Conservation (phyloP, 768 basidiomycete genomes). For the Pluteus cervinus region DNA sequence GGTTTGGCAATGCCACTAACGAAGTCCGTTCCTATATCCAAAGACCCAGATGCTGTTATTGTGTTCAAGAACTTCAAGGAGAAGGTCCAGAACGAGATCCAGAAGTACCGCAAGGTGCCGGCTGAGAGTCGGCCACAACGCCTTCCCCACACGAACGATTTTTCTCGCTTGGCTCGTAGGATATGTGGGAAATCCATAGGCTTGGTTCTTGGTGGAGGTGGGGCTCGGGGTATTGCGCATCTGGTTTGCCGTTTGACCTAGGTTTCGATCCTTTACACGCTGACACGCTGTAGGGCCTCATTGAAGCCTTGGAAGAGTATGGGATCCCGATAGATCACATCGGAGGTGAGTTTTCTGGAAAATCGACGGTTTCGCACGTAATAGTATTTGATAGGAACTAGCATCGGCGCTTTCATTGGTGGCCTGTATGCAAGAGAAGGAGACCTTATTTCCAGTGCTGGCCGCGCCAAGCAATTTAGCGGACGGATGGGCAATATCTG, state of each 20-base stretch:
- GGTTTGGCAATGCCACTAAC: constrained; percentile 63
- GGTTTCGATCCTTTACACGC: constrained; percentile 3
- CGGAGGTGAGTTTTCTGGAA: constrained; percentile 43
- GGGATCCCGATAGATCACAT: constrained; percentile 94
- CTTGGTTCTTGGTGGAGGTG: constrained; percentile 94
- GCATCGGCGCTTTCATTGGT: constrained; percentile 89
- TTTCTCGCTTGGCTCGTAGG: constrained; percentile 83
- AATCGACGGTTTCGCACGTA: background rate
- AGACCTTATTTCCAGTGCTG: constrained; percentile 79
- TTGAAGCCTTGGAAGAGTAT: constrained; percentile 87
- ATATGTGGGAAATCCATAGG: constrained; percentile 93
- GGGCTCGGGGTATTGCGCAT: constrained; percentile 68
- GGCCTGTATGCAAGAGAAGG: constrained; percentile 94
- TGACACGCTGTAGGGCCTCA: constrained; percentile 63
- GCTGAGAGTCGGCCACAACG: constrained; percentile 64
- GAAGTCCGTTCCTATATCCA: constrained; percentile 49
- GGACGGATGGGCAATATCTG: constrained; percentile 90
- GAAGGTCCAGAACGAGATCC: constrained; percentile 83
- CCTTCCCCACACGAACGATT: constrained; percentile 83
- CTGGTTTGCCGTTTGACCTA: constrained; percentile 20
- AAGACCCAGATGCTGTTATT: constrained; percentile 83
- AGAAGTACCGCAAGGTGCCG: constrained; percentile 72
- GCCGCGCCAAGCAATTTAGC: constrained; percentile 88
- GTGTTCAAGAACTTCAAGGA: constrained; percentile 92
- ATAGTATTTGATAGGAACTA: constrained; percentile 47